phyloP scores from a whole-genome alignment of 2,329 filamentous ascomycete species.

The Alternaria gaisen region DNA sequence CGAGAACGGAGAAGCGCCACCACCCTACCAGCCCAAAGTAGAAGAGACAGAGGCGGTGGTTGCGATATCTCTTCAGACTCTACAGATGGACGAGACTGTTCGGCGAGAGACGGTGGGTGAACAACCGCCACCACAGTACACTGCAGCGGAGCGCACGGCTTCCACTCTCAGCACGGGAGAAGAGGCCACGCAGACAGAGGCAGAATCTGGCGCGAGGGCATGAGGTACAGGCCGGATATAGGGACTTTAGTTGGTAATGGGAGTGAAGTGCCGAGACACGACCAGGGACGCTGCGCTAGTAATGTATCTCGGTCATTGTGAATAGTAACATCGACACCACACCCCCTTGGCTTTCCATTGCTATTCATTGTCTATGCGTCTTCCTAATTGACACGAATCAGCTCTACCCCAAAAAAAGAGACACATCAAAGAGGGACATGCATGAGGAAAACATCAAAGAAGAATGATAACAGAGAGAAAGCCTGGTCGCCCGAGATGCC shows the following conservation, averaged over 20 bases:
- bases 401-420: too few species aligned
- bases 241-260: background rate
- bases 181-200: background rate
- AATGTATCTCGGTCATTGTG: background rate
- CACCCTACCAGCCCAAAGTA: conserved; percentile 59
- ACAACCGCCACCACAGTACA: background rate
- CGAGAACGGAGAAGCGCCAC: conserved; percentile 71
- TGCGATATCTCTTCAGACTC: background rate
- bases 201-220: background rate
- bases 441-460: too few species aligned
- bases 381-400: too few species aligned
- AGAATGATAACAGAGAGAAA: background rate
- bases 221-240: background rate
- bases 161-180: too few species aligned
- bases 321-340: background rate
- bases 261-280: background rate
- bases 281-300: background rate
- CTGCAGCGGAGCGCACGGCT: background rate
- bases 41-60: background rate
- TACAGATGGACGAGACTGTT: background rate
- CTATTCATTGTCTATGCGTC: too few species aligned
- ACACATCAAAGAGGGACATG: too few species aligned
- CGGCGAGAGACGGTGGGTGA: background rate
- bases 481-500: background rate
- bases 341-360: background rate